phyloP scores from a whole-genome alignment of 345 rosid species.

The Microthlaspi erraticum region DNA sequence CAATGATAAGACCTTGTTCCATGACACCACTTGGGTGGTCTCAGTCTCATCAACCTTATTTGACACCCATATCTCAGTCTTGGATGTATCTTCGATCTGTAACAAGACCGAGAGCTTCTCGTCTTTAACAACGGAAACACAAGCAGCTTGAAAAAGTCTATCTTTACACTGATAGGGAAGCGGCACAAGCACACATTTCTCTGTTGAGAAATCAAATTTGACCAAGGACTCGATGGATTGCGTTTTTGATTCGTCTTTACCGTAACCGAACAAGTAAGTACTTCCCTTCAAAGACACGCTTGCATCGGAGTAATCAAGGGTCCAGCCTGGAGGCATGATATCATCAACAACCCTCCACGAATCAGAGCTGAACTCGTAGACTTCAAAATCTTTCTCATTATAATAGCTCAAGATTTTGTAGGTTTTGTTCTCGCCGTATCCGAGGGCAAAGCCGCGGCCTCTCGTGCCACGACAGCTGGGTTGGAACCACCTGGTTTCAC shows the following conservation, averaged over 20 bases:
- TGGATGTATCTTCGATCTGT: neutral
- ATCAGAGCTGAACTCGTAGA: neutral
- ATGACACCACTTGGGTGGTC: neutral
- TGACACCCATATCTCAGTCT: constrained; percentile 2
- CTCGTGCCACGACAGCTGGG: neutral
- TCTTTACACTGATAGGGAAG: neutral
- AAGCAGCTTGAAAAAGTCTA: rapidly evolving
- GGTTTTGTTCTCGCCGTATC: neutral
- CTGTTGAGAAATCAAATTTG: neutral
- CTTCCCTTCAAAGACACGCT: neutral
- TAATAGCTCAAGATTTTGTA: neutral
- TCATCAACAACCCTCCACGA: neutral
- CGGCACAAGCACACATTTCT: neutral
- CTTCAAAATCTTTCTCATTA: neutral
- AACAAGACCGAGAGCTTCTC: neutral
- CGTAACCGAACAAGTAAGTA: neutral
- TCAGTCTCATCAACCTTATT: constrained; percentile 8
- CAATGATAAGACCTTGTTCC: neutral
- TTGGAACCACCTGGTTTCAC: neutral
- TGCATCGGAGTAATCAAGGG: rapidly evolving
- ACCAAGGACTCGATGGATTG: neutral
- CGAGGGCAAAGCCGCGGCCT: neutral
- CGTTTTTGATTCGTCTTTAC: neutral
- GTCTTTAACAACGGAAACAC: neutral
- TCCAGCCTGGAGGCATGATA: neutral